A percentile compares a stretch with the other conserved stretches of the same genome.
Evolutionary conservation across 1,139 yeast species (phyloP).

Genomic region (Sugiyamaella castrensis): DNA sequence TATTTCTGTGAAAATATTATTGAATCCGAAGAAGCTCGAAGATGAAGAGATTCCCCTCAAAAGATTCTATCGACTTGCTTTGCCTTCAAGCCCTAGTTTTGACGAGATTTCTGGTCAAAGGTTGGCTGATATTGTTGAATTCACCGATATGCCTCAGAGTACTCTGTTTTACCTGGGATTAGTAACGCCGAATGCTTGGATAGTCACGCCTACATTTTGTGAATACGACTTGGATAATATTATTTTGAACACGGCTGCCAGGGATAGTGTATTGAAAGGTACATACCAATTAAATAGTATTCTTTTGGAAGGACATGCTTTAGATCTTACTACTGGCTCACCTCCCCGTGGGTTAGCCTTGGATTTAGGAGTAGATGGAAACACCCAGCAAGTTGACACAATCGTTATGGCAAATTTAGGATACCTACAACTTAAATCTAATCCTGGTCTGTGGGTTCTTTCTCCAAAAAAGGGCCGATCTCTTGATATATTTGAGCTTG

Average conservation of each 20-base stretch:
- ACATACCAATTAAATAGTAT: constrained; percentile 50
- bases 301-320: constrained; percentile 70
- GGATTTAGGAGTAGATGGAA: constrained; percentile 37
- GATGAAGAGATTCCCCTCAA: constrained; percentile 48
- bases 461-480: constrained; percentile 45
- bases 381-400: constrained; percentile 47
- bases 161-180: constrained; percentile 56
- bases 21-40: constrained; percentile 55
- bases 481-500: constrained; percentile 43
- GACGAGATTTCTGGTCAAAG: constrained; percentile 30
- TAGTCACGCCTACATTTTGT: constrained; percentile 49
- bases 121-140: constrained; percentile 22
- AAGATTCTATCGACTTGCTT: constrained; percentile 56
- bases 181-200: constrained; percentile 68
- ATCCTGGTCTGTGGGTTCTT: constrained; percentile 65
- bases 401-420: constrained; percentile 71
- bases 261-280: constrained; percentile 36
- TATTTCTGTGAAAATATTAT: constrained; percentile 47
- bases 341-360: constrained; percentile 55
- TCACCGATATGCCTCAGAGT: constrained; percentile 47
- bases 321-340: constrained; percentile 40
- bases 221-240: constrained; percentile 63
- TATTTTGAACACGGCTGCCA: constrained; percentile 40
- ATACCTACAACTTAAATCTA: constrained; percentile 67
- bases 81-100: constrained; percentile 45